phyloP scores from a whole-genome alignment of 345 rosid species.

The Noccaea bulbosa region DNA sequence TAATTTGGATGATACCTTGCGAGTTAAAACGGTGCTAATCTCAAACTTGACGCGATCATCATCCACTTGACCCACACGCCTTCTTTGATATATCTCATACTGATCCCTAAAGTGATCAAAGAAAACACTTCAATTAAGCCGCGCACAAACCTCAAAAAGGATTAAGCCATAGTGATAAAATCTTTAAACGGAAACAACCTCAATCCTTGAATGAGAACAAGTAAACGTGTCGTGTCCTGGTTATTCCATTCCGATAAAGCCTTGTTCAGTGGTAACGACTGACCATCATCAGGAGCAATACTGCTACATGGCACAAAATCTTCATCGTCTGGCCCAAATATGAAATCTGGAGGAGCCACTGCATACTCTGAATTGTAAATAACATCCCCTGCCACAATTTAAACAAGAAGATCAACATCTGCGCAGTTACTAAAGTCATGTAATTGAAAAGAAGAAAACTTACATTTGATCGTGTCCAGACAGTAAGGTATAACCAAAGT shows the following conservation, averaged over 20 bases:
- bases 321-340: constrained; percentile 84
- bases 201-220: constrained; percentile 69
- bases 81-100: constrained; percentile 65
- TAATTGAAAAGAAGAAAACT: constrained; percentile 35
- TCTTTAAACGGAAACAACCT: constrained; percentile 49
- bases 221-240: constrained; percentile 66
- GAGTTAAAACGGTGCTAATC: constrained; percentile 78
- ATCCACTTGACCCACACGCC: constrained; percentile 72
- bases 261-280: constrained; percentile 33
- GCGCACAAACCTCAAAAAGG: neutral
- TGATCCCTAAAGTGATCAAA: constrained; percentile 55
- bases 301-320: constrained; percentile 62
- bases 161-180: too few relatives aligned
- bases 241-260: constrained; percentile 68
- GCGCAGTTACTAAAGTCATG: neutral
- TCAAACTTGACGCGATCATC: constrained; percentile 89
- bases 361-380: constrained; percentile 83
- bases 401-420: neutral
- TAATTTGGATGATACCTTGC: constrained; percentile 63
- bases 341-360: constrained; percentile 71
- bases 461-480: constrained; percentile 78
- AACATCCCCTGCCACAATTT: constrained; percentile 71
- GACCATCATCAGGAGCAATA: constrained; percentile 44
- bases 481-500: constrained; percentile 90
- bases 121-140: neutral